A percentile compares a stretch with the other conserved stretches of the same genome.
Evolutionary conservation across 768 basidiomycete genomes (phyloP).

Genomic region (Boletus sp.): DNA sequence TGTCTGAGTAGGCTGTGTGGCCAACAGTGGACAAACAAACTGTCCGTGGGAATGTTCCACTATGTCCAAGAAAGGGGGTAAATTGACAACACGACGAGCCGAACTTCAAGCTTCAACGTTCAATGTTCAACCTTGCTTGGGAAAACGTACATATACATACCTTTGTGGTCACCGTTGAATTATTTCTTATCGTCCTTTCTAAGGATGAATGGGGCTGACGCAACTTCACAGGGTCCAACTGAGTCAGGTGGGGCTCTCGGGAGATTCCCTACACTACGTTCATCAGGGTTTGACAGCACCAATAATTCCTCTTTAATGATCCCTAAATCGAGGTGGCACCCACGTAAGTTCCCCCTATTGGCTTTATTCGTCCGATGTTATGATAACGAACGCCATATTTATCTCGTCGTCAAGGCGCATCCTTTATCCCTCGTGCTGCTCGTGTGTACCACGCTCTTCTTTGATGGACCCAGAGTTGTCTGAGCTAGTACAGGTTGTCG

Average conservation of each 20-base stretch:
- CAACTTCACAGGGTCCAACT: slow-evolving; percentile 24
- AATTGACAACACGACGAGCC: slow-evolving; percentile 1
- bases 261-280: slow-evolving; percentile 9
- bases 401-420: slow-evolving; percentile 18
- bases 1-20: slow-evolving; percentile 14
- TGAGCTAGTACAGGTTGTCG: not conserved
- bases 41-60: slow-evolving; percentile 23
- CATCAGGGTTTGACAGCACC: slow-evolving; percentile 30
- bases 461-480: not conserved
- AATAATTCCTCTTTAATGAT: slow-evolving; percentile 19
- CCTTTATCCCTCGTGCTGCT: slow-evolving; percentile 1
- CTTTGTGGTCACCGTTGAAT: slow-evolving; percentile 17
- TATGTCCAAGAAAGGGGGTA: not conserved
- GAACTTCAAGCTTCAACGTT: too few relatives aligned
- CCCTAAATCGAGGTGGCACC: slow-evolving; percentile 16
- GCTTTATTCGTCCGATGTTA: slow-evolving; percentile 6
- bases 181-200: slow-evolving; percentile 24
- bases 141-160: slow-evolving; percentile 11
- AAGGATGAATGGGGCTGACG: slow-evolving; percentile 23
- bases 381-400: slow-evolving; percentile 18
- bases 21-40: slow-evolving; percentile 9
- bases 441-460: not conserved
- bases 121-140: slow-evolving; percentile 12
- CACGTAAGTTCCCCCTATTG: slow-evolving; percentile 22
- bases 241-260: slow-evolving; percentile 16